Percentiles rank a stretch among this genome's conserved stretches.
Evolutionary conservation across 78 protist species (phyloP).

Genomic region (Tieghemostelium lacteum): DNA sequence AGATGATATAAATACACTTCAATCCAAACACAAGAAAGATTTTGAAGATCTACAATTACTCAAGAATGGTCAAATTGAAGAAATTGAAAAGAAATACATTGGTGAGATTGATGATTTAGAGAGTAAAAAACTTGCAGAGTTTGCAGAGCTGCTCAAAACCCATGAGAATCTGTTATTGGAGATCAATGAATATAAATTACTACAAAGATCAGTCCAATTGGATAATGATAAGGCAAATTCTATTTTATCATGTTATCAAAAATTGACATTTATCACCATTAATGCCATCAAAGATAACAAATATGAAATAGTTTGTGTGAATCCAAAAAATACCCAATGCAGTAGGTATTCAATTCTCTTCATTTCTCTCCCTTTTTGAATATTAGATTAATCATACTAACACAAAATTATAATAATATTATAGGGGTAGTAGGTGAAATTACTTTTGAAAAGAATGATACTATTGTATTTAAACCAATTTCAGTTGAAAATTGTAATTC

Average conservation of each 20-base stretch:
- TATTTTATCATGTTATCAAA: too few species aligned
- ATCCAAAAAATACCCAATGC: too few species aligned
- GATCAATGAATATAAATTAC: too few species aligned
- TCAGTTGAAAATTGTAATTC: not conserved
- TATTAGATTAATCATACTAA: too few species aligned
- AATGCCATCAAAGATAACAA: too few species aligned
- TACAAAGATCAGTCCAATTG: too few species aligned
- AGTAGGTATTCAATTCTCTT: too few species aligned
- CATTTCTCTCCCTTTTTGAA: too few species aligned
- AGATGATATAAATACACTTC: not conserved
- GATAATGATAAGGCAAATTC: too few species aligned
- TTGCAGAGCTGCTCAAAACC: not conserved
- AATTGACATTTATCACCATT: too few species aligned
- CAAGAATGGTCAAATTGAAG: not conserved
- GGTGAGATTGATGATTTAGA: constrained; percentile 2
- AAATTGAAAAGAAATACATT: constrained; percentile 13
- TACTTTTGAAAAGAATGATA: not conserved
- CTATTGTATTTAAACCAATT: not conserved
- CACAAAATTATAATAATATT: too few species aligned
- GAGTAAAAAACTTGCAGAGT: not conserved
- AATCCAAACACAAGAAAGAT: not conserved
- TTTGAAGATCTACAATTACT: not conserved
- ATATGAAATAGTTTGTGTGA: too few species aligned
- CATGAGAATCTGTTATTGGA: not conserved
- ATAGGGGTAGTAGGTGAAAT: not conserved